These are phyloP conservation scores for Emiliania huxleyi DNA, from an alignment of 78 protist genomes.

Conservation along the genomic window DNA sequence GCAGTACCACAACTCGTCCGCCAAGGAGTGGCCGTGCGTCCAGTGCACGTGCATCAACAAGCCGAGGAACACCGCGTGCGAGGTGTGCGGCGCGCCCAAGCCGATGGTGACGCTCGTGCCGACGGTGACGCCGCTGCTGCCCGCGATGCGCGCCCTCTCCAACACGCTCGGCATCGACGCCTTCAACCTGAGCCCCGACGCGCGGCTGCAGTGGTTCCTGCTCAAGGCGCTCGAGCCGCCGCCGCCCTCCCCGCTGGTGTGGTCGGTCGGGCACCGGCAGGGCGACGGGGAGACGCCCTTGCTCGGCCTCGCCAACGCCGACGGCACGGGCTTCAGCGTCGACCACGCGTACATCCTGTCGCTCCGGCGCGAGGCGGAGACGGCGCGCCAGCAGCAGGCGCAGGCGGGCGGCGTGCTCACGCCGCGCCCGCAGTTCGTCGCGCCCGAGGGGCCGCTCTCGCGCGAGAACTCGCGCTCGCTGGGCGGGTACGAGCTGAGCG, in stretches of 20 bases:
- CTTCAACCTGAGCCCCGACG: background rate
- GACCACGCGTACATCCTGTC: background rate
- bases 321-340: background rate
- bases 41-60: background rate
- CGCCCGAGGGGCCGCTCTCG: background rate
- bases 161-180: background rate
- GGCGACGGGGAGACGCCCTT: background rate
- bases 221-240: background rate
- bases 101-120: background rate
- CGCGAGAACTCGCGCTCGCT: background rate
- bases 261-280: background rate
- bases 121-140: background rate
- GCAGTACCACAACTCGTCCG: background rate
- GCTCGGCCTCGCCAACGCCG: background rate
- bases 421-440: background rate
- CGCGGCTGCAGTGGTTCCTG: background rate
- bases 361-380: background rate
- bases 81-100: background rate
- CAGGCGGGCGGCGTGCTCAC: background rate
- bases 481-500: too few relatives aligned
- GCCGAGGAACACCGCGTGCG: background rate
- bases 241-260: background rate
- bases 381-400: background rate
- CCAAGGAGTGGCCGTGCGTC: slow-evolving; percentile 2
- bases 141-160: background rate